Evolutionary conservation across 2,329 filamentous ascomycete species (phyloP).

Genomic region (Sordariomycetes sp.): DNA sequence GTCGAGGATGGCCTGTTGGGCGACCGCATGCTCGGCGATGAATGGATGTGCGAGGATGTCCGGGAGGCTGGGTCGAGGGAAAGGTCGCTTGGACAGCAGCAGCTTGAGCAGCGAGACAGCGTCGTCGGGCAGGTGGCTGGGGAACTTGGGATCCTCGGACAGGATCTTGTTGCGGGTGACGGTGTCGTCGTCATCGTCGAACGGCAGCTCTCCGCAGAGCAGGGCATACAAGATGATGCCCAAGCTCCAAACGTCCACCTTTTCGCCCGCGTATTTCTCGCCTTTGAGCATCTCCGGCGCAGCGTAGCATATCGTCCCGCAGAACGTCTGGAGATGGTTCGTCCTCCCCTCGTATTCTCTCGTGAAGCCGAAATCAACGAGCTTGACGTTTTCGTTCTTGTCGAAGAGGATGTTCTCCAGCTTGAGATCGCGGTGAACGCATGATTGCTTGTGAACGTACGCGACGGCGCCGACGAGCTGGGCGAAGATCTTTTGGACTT

Average conservation of each 20-base stretch:
- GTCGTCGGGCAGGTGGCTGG: constrained; percentile 67
- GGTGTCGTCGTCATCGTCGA: constrained; percentile 91
- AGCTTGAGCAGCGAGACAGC: constrained; percentile 68
- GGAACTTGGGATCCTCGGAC: constrained; percentile 76
- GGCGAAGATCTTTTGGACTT: constrained; percentile 92
- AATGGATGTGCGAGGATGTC: constrained; percentile 88
- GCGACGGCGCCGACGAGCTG: constrained; percentile 91
- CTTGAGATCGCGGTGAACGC: constrained; percentile 94
- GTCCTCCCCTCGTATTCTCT: constrained; percentile 92
- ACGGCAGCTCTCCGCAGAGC: constrained; percentile 78
- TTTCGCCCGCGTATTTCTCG: constrained; percentile 95
- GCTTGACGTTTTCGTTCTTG: constrained; percentile 93
- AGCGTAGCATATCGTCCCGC: constrained; percentile 94
- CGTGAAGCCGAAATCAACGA: constrained; percentile 97
- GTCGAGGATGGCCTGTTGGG: constrained; percentile 84
- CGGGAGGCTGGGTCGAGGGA: constrained; percentile 70
- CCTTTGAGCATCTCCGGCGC: constrained; percentile 98
- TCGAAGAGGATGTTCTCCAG: constrained; percentile 86
- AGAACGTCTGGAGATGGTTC: constrained; percentile 94
- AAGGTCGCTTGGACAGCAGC: constrained; percentile 83
- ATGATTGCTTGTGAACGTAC: constrained; percentile 91
- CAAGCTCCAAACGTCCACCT: constrained; percentile 93
- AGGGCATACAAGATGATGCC: constrained; percentile 79
- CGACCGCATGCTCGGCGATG: constrained; percentile 74
- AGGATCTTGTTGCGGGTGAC: constrained; percentile 80